These are phyloP conservation scores for Beauveria rudraprayagi DNA, from an alignment of 2,329 filamentous ascomycete genomes.

Conservation along the genomic window DNA sequence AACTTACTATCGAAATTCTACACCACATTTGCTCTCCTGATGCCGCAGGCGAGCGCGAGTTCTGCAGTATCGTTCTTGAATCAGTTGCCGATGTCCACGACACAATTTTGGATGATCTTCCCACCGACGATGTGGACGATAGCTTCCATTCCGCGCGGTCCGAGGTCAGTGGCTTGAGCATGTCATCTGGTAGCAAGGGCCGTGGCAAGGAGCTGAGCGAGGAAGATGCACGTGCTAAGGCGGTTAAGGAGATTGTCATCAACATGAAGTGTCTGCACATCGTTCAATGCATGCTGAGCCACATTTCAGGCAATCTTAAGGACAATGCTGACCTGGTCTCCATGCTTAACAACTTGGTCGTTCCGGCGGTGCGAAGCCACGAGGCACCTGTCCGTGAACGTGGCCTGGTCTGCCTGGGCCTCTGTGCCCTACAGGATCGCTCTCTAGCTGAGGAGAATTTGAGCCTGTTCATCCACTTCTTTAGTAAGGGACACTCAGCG, in stretches of 20 bases:
- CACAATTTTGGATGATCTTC: conserved; percentile 69
- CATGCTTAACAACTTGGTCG: conserved; percentile 96
- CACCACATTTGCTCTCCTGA: conserved; percentile 74
- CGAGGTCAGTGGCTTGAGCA: conserved; percentile 63
- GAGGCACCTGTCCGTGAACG: conserved; percentile 88
- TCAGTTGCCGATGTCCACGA: conserved; percentile 96
- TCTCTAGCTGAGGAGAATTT: conserved; percentile 89
- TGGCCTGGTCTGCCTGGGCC: conserved; percentile 78
- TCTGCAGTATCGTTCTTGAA: conserved; percentile 79
- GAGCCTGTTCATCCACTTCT: conserved; percentile 90
- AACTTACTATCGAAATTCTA: conserved; percentile 74
- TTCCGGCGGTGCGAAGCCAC: conserved; percentile 88
- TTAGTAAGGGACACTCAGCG: conserved; percentile 81
- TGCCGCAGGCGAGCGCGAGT: conserved; percentile 68
- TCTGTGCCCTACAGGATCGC: conserved; percentile 86
- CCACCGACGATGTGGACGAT: conserved; percentile 47
- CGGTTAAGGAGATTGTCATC: conserved; percentile 84
- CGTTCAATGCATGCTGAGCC: conserved; percentile 93
- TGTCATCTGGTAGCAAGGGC: conserved; percentile 37
- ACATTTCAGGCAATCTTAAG: conserved; percentile 80
- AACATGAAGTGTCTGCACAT: conserved; percentile 99
- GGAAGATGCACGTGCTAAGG: conserved; percentile 64
- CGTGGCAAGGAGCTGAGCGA: conserved; percentile 43
- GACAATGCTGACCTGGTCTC: conserved; percentile 85
- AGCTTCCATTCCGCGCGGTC: conserved; percentile 93